A percentile compares a stretch with the other conserved stretches of the same genome.
Conservation (phyloP, 306 rosid species). For the Ormosia semicastrata region DNA sequence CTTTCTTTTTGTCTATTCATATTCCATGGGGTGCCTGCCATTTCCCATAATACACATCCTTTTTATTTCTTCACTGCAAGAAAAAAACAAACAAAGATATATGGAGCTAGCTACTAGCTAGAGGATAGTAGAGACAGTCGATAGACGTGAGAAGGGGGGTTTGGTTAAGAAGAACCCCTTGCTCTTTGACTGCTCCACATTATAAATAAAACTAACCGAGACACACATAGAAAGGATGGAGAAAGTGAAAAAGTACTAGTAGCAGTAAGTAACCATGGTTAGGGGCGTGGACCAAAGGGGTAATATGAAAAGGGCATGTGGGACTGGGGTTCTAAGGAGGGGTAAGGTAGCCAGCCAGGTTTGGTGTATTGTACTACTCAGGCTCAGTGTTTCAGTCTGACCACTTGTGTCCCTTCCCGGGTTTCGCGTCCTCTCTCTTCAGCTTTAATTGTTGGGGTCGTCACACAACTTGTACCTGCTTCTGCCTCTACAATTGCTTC, state of each 20-base stretch:
- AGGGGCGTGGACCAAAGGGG: slow-evolving; percentile 1
- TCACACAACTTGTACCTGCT: neutral
- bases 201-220: neutral
- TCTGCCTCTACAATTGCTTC: neutral
- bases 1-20: neutral
- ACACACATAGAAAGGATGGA: neutral
- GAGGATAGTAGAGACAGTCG: too few species aligned
- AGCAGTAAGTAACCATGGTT: slow-evolving; percentile 41
- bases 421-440: slow-evolving; percentile 29
- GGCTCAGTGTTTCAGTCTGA: slow-evolving; percentile 50
- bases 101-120: neutral
- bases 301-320: slow-evolving; percentile 7
- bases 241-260: neutral
- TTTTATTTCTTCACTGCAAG: neutral
- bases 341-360: neutral
- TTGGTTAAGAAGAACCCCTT: too few species aligned
- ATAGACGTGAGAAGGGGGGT: neutral
- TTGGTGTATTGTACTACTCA: slow-evolving; percentile 33
- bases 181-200: neutral
- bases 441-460: slow-evolving; percentile 19
- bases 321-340: neutral
- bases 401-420: slow-evolving; percentile 49
- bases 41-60: neutral
- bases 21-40: neutral
- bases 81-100: neutral